Conservation (phyloP, 2,329 filamentous ascomycete genomes). For the Hypoxylon rubiginosum region DNA sequence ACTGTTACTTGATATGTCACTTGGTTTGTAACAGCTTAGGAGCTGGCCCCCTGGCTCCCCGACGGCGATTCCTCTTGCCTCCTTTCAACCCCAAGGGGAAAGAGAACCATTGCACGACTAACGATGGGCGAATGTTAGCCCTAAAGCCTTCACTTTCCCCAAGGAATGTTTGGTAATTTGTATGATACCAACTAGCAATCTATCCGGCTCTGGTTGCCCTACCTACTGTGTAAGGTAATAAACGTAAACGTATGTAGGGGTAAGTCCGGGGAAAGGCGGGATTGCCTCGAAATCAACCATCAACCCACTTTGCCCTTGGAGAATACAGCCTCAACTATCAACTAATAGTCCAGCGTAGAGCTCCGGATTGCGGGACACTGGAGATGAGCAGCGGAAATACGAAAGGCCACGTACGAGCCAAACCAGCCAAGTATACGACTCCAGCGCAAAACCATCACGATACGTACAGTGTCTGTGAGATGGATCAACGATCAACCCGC, state of each 20-base stretch:
- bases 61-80: constrained; percentile 1
- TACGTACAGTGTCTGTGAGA: neutral
- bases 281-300: constrained; percentile 20
- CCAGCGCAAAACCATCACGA: constrained; percentile 1
- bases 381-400: constrained; percentile 29
- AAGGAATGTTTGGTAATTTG: constrained; percentile 1
- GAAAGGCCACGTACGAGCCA: constrained; percentile 33
- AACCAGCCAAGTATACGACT: constrained; percentile 14
- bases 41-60: constrained; percentile 9
- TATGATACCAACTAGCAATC: constrained; percentile 4
- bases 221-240: neutral
- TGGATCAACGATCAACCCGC: constrained; percentile 9
- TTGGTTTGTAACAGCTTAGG: constrained; percentile 8
- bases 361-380: constrained; percentile 14
- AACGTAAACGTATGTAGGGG: constrained; percentile 5
- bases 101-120: neutral
- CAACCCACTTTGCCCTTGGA: constrained; percentile 24
- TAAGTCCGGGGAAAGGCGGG: constrained; percentile 37
- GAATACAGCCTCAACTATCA: constrained; percentile 30
- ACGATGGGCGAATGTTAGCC: constrained; percentile 5
- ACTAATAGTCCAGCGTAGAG: constrained; percentile 10
- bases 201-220: constrained; percentile 7
- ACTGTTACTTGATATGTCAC: constrained; percentile 18
- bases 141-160: constrained; percentile 4
- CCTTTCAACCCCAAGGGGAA: constrained; percentile 14